Conservation (phyloP, 306 rosid species). For the Prunus mongolica region DNA sequence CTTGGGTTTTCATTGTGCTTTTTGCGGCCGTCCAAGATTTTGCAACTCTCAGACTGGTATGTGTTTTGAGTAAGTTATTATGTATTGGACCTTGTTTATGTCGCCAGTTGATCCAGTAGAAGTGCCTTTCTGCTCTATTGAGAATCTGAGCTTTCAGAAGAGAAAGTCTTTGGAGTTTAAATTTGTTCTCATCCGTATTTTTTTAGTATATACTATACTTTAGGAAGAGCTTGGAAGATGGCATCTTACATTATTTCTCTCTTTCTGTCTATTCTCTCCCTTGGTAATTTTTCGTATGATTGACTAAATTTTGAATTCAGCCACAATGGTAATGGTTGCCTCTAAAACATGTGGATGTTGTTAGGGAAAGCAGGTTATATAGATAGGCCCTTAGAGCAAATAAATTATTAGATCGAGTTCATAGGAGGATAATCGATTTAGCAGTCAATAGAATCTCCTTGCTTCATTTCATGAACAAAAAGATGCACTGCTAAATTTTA, state of each 20-base stretch:
- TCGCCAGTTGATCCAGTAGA: background rate
- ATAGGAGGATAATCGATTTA: too few species aligned
- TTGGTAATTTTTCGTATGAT: background rate
- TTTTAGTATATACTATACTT: background rate
- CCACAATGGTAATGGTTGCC: too few species aligned
- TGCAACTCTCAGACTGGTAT: conserved; percentile 17
- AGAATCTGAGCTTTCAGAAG: background rate
- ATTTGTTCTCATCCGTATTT: background rate
- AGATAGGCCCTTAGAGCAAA: too few species aligned
- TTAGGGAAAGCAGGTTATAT: too few species aligned
- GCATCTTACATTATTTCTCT: background rate
- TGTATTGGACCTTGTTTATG: background rate
- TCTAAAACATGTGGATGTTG: too few species aligned
- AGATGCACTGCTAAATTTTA: background rate
- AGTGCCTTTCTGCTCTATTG: too few species aligned
- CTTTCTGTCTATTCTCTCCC: background rate
- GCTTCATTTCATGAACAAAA: background rate
- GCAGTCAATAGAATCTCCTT: too few species aligned
- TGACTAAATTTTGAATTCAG: too few species aligned
- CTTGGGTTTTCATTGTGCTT: conserved; percentile 25
- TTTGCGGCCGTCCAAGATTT: conserved; percentile 32
- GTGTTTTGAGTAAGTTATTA: conserved; percentile 1
- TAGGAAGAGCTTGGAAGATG: background rate
- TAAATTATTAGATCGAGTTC: too few species aligned
- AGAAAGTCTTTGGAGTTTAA: background rate